phyloP scores from a whole-genome alignment of 75 land plant species.

The Sequoiadendron giganteum region DNA sequence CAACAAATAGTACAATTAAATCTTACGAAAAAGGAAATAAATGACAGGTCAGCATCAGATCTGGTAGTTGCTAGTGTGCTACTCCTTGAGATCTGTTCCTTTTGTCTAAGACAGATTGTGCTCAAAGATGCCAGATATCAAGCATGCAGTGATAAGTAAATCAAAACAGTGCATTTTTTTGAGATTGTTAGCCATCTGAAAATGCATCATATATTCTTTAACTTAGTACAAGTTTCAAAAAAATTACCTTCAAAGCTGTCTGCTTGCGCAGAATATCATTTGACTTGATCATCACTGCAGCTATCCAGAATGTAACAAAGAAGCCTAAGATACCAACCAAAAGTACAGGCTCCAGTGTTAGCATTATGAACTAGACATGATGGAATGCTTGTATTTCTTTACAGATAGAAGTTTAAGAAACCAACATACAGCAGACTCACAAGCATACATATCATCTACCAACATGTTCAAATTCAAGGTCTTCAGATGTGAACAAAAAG shows the following conservation, averaged over 20 bases:
- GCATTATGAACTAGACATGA: not conserved
- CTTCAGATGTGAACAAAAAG: not conserved
- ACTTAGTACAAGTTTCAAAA: not conserved
- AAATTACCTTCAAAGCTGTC: slow-evolving; percentile 85
- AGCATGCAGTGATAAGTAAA: not conserved
- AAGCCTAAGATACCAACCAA: slow-evolving; percentile 54
- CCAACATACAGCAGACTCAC: not conserved
- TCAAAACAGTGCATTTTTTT: not conserved
- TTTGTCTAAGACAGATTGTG: not conserved
- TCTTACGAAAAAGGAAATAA: not conserved
- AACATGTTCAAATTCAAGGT: not conserved
- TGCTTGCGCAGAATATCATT: slow-evolving; percentile 92
- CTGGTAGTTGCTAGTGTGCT: not conserved
- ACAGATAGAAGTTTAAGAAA: not conserved
- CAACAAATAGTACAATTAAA: not conserved
- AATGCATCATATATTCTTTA: not conserved
- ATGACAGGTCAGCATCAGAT: not conserved
- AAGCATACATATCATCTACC: not conserved
- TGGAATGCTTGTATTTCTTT: not conserved
- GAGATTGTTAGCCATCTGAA: not conserved
- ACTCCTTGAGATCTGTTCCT: not conserved
- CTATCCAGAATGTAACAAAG: slow-evolving; percentile 82
- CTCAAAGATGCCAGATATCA: not conserved
- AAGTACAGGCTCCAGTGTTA: not conserved
- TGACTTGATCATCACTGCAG: slow-evolving; percentile 88